Evolutionary conservation across 2,329 filamentous ascomycete genomes (phyloP).

Genomic region (Colletotrichum sp.): DNA sequence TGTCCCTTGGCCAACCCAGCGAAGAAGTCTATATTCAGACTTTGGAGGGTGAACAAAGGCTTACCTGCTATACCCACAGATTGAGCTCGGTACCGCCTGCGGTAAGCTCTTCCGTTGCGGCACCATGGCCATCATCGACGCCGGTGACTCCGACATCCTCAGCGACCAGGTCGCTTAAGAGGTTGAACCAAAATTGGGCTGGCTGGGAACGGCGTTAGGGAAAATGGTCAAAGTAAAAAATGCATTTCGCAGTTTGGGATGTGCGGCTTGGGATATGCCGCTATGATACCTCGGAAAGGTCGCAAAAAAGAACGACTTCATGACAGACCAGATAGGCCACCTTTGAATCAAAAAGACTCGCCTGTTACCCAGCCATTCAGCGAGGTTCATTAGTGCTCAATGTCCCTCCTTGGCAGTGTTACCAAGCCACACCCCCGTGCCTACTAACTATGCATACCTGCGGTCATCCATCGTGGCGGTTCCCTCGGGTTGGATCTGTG

Average conservation of each 20-base stretch:
- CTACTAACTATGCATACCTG: neutral
- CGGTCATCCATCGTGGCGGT: neutral
- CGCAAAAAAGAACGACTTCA: slow-evolving; percentile 1
- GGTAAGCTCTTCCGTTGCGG: slow-evolving; percentile 99
- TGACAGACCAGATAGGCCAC: slow-evolving; percentile 12
- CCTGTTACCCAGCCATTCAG: slow-evolving; percentile 18
- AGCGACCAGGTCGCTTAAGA: slow-evolving; percentile 72
- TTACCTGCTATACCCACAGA: slow-evolving; percentile 68
- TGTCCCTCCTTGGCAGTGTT: neutral
- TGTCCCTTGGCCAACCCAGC: slow-evolving; percentile 70
- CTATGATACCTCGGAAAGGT: slow-evolving; percentile 15
- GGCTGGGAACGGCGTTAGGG: slow-evolving; percentile 47
- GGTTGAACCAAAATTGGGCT: slow-evolving; percentile 4
- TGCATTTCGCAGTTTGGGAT: slow-evolving; percentile 8
- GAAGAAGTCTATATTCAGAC: slow-evolving; percentile 81
- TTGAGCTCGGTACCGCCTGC: slow-evolving; percentile 97
- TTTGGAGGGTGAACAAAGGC: slow-evolving; percentile 83
- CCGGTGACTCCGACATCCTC: slow-evolving; percentile 98
- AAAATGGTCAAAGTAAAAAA: slow-evolving; percentile 24
- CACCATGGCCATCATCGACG: slow-evolving; percentile 96
- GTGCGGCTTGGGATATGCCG: slow-evolving; percentile 7
- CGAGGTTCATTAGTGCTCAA: neutral
- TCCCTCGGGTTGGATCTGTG: neutral
- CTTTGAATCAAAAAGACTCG: slow-evolving; percentile 15
- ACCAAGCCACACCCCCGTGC: neutral